Conservation (phyloP, 1,284 basidiomycete genomes). For the Apiotrichum montevideense region DNA sequence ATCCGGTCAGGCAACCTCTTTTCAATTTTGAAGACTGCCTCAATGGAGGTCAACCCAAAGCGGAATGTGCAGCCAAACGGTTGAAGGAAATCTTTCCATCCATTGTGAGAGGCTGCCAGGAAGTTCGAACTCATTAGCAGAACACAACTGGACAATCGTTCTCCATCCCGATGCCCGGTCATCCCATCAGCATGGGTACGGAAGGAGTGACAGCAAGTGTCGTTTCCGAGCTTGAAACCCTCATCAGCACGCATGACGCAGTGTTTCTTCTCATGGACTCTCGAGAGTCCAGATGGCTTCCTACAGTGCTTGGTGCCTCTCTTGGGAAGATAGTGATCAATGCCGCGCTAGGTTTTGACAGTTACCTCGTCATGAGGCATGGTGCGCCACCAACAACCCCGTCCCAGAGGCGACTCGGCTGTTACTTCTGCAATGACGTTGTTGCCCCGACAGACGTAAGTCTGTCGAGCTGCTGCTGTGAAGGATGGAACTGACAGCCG, state of each 20-base stretch:
- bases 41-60: conserved; percentile 89
- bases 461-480: background rate
- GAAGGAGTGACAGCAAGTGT: conserved; percentile 53
- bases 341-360: conserved; percentile 92
- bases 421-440: conserved; percentile 98
- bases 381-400: conserved; percentile 47
- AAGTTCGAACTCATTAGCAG: conserved; percentile 45
- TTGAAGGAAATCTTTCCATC: conserved; percentile 88
- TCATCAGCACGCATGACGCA: conserved; percentile 79
- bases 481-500: background rate
- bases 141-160: conserved; percentile 69
- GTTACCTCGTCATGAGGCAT: conserved; percentile 94
- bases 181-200: conserved; percentile 63
- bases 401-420: conserved; percentile 56
- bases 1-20: conserved; percentile 91
- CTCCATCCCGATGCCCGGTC: conserved; percentile 94
- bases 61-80: conserved; percentile 79
- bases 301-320: conserved; percentile 75
- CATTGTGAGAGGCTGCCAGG: conserved; percentile 55
- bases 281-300: conserved; percentile 90
- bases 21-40: conserved; percentile 93
- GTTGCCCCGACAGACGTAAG: conserved; percentile 89
- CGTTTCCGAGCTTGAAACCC: conserved; percentile 63
- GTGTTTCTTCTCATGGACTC: conserved; percentile 97
- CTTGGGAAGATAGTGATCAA: conserved; percentile 92